A percentile compares a stretch with the other conserved stretches of the same genome.
phyloP scores from a whole-genome alignment of 2,329 filamentous ascomycete genomes.

The Pseudogymnoascus sp. region DNA sequence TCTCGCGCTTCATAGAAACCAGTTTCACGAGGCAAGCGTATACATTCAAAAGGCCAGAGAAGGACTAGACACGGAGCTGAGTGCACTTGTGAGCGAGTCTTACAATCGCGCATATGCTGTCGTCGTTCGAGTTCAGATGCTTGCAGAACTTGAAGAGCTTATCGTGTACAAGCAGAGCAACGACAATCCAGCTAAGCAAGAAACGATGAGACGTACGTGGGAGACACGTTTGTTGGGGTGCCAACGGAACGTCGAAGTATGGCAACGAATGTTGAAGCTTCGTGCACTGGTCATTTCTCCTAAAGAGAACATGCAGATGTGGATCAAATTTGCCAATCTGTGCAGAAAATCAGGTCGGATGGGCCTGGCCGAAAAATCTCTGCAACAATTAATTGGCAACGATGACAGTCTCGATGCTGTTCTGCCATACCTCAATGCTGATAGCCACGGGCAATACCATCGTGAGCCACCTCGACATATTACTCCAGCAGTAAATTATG shows the following conservation, averaged over 20 bases:
- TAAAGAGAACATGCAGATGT: slow-evolving; percentile 94
- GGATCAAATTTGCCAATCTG: slow-evolving; percentile 98
- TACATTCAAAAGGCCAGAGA: slow-evolving; percentile 90
- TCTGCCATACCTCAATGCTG: slow-evolving; percentile 46
- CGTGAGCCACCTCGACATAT: slow-evolving; percentile 14
- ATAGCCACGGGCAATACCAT: slow-evolving; percentile 27
- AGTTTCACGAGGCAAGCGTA: slow-evolving; percentile 80
- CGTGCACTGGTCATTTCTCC: slow-evolving; percentile 86
- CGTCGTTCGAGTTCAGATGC: slow-evolving; percentile 98
- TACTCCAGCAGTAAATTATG: slow-evolving; percentile 77
- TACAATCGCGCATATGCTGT: slow-evolving; percentile 97
- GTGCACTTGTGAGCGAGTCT: slow-evolving; percentile 92
- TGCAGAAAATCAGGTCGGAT: slow-evolving; percentile 94
- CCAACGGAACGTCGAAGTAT: slow-evolving; percentile 94
- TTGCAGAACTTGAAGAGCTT: slow-evolving; percentile 95
- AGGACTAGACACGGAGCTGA: slow-evolving; percentile 89
- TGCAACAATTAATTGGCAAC: slow-evolving; percentile 78
- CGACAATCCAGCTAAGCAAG: slow-evolving; percentile 73
- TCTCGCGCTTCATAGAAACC: slow-evolving; percentile 85
- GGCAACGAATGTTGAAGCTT: slow-evolving; percentile 96
- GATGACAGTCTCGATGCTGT: slow-evolving; percentile 53
- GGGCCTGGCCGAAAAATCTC: slow-evolving; percentile 88
- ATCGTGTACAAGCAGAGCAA: slow-evolving; percentile 92
- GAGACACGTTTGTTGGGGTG: slow-evolving; percentile 90
- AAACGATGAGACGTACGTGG: slow-evolving; percentile 88